Evolutionary conservation across 169 alveolate species (phyloP).

Genomic region (Amoebophrya sp.): DNA sequence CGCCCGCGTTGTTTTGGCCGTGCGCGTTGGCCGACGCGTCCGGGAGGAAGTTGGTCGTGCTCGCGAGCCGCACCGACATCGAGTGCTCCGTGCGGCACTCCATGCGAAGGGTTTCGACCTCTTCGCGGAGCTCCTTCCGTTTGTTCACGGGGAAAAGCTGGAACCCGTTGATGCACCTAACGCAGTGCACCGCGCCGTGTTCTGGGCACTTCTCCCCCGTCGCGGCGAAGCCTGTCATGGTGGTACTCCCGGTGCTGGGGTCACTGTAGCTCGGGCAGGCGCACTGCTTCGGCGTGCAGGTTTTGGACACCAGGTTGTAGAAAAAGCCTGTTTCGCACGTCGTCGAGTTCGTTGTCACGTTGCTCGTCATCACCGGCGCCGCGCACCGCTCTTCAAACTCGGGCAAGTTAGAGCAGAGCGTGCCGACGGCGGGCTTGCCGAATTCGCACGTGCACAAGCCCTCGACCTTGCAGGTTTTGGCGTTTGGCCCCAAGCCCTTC

Average conservation of each 20-base stretch:
- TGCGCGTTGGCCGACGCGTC: no score
- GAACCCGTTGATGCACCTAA: neutral
- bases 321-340: neutral
- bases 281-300: neutral
- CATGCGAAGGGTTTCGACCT: neutral
- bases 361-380: no score
- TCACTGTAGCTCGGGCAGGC: neutral
- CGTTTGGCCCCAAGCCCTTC: neutral
- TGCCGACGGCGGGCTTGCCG: neutral
- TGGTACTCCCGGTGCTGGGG: neutral
- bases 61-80: neutral
- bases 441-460: neutral
- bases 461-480: neutral
- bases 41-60: no score
- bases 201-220: neutral
- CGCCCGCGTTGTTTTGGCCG: no score
- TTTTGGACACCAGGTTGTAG: neutral
- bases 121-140: neutral
- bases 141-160: neutral
- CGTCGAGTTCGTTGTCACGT: no score
- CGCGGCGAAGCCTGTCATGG: neutral
- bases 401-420: neutral
- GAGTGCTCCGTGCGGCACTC: neutral
- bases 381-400: neutral
- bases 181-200: neutral